Base-by-base conservation (phyloP, 371 early-diverging fungal genomes). In the Syncephalastrum sp. region DNA sequence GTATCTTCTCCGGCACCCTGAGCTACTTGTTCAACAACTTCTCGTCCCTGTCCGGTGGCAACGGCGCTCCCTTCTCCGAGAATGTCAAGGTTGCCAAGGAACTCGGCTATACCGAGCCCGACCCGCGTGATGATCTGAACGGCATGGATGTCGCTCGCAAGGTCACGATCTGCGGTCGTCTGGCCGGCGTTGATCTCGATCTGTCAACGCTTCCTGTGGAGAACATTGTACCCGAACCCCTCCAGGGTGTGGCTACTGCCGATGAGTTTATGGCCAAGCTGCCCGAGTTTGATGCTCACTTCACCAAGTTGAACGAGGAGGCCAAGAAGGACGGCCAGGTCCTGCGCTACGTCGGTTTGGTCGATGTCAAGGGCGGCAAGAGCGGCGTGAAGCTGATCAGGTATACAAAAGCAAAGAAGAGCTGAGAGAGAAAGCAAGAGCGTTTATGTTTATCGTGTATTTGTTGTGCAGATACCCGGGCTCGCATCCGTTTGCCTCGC, bases 101-200 rank as follows among this genome's bases (percentile, higher is more conserved):
- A 41, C 81, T 89, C 27, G 99, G 99, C 0, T 98, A 94, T 75
- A 98, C 99, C 19, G 99, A 98, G 68, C 99, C 99, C 45, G 98
- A 98, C 69, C 98, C 99, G 44, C 83, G 97, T 51, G 99, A 98
- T 69, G 99, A 98, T 65, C 82, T 97, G 65, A 97, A 96, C 63
- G 99, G 99, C 45, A 86, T 97, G 89, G 99, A 98, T 68, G 97
- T 98, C n/a, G 98, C 94, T 16, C 91, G 98, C 59, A 98, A 98
- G 79, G 89, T 88, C 23, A 84, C 87, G 7, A 98, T 98, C 53
- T 82, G 96, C 19, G 95, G 90, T 17, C 91, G 98, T 50, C 75
- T 92, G 25, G 91, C 94, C 24, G 97, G 97, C 6, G 60, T 91
- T 58, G 82, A 84, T 52, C 62, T 96, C 33, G 79, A 85, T 50